Evolutionary conservation across 345 rosid species (phyloP).

Genomic region (Gossypium anomalum): DNA sequence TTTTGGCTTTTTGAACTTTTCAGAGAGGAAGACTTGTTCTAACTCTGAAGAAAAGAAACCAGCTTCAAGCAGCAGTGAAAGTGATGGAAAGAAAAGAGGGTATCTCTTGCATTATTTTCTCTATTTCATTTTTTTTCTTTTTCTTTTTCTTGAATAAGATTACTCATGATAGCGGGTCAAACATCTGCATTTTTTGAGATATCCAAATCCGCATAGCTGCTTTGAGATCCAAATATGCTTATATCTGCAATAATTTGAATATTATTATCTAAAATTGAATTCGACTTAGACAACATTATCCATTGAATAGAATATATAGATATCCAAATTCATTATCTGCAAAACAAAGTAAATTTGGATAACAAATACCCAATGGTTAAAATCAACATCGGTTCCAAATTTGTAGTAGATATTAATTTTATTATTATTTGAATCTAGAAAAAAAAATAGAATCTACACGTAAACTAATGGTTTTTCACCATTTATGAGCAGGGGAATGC

Average conservation of each 20-base stretch:
- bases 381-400: too few species aligned
- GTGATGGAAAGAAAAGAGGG: slow-evolving; percentile 59
- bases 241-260: too few species aligned
- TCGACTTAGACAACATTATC: too few species aligned
- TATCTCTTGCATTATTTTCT: slow-evolving; percentile 21
- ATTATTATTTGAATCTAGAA: too few species aligned
- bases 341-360: too few species aligned
- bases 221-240: too few species aligned
- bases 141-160: slow-evolving; percentile 9
- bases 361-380: too few species aligned
- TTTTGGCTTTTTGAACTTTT: slow-evolving; percentile 8
- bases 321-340: too few species aligned
- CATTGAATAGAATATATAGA: too few species aligned
- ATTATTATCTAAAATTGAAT: too few species aligned
- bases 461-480: neutral
- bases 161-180: too few species aligned
- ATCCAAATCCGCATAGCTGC: neutral
- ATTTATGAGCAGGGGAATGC: slow-evolving; percentile 37
- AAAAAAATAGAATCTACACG: neutral
- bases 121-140: neutral
- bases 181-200: neutral
- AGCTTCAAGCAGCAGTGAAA: slow-evolving; percentile 39
- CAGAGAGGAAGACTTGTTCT: slow-evolving; percentile 50
- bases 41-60: slow-evolving; percentile 60
- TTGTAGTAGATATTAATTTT: too few species aligned